Evolutionary conservation across 306 rosid genomes (phyloP).

Genomic region (Fagus sylvatica): DNA sequence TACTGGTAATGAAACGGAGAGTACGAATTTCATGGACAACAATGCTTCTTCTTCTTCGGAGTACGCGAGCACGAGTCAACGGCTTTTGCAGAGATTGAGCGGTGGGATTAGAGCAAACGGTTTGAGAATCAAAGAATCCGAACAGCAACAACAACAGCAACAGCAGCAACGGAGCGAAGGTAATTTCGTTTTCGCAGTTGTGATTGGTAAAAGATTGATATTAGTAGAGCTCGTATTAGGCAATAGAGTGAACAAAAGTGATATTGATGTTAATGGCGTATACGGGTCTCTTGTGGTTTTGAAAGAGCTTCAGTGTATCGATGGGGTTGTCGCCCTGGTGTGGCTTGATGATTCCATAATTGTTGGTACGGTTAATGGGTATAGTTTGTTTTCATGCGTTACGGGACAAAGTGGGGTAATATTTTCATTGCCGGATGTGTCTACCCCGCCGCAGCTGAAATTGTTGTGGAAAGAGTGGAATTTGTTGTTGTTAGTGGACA

Average conservation of each 20-base stretch:
- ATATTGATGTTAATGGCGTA: slow-evolving; percentile 41
- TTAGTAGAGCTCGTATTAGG: slow-evolving; percentile 67
- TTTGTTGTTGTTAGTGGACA: slow-evolving; percentile 90
- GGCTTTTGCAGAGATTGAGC: slow-evolving; percentile 74
- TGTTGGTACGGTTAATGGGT: slow-evolving; percentile 71
- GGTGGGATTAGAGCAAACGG: slow-evolving; percentile 65
- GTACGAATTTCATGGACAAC: slow-evolving; percentile 38
- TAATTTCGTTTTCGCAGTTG: slow-evolving; percentile 55
- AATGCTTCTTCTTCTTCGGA: slow-evolving; percentile 26
- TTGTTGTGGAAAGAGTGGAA: slow-evolving; percentile 76
- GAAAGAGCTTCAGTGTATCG: slow-evolving; percentile 77
- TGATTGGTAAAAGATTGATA: slow-evolving; percentile 63
- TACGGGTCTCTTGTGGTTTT: slow-evolving; percentile 57
- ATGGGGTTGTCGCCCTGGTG: slow-evolving; percentile 75
- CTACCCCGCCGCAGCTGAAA: slow-evolving; percentile 66
- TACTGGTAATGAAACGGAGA: slow-evolving; percentile 42
- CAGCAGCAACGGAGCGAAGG: slow-evolving; percentile 39
- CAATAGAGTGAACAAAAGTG: slow-evolving; percentile 48
- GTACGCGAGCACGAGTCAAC: slow-evolving; percentile 45
- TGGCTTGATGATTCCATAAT: slow-evolving; percentile 90
- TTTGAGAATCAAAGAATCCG: slow-evolving; percentile 61
- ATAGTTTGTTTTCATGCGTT: slow-evolving; percentile 74
- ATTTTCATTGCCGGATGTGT: slow-evolving; percentile 78
- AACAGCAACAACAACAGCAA: slow-evolving; percentile 21
- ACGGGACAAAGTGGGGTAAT: slow-evolving; percentile 77